Evolutionary conservation across 1,284 basidiomycete genomes (phyloP), one percentile per base, ranked within the genome.

Genomic region (Termitomyces sp.): DNA sequence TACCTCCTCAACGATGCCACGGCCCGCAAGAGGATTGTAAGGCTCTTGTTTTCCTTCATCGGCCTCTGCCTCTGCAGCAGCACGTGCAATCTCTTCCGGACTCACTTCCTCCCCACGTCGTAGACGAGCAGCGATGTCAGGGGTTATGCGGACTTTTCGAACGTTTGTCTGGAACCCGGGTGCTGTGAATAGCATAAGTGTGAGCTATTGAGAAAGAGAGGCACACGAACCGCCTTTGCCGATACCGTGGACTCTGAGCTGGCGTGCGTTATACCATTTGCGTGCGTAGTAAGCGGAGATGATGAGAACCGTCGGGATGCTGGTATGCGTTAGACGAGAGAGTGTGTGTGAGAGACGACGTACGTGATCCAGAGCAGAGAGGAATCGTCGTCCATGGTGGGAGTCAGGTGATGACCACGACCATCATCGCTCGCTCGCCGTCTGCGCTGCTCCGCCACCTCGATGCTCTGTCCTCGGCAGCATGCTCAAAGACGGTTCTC

Each of bases 121-220:
- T 33, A 80, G 65, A 7, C 78, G 74, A 5, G 73, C 77, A 19
- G 77, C 77, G 39, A 80, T 76, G 60, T 74, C 74, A 1, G 78
- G 77, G 1, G 78, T 77, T 47, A 80, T 69, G 28, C 74, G 76
- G 28, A 80, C 67, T 41, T 68, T 67, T 30, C 69, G 68, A 33
- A 80, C 78, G 50, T 70, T 73, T 0, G 78, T 80, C 63, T 80
- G 77, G 63, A 80, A 80, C 9, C 78, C 78, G 7, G 74, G 73
- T 1, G 78, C 78, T 79, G 53, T 19, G 39, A 38, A 45, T 24
- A 28, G 13, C 33, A 12, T 33, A 5, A 42, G 31, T 48, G 17
- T 40, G n/a, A 15, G 26, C 7, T 1, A 4, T 34, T 4, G 15
- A 39, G 28, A 12, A 13, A 24, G 38, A 13, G 3, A 34, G 9